Evolutionary conservation across 2,329 filamentous ascomycete species (phyloP).

Genomic region (Coniella vitis): DNA sequence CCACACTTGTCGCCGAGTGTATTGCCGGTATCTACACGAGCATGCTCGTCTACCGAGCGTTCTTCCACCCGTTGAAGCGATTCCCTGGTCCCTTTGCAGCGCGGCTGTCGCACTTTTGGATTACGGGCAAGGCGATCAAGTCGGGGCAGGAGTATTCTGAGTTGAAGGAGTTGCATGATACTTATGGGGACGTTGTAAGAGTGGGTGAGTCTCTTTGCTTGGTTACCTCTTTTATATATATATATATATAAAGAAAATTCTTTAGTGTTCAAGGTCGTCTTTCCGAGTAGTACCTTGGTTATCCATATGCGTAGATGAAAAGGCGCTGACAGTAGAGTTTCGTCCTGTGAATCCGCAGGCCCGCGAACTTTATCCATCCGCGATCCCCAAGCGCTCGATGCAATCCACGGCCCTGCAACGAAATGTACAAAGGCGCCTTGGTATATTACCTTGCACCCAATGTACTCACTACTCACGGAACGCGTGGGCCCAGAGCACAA

Average conservation of each 20-base stretch:
- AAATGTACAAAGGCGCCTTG: conserved; percentile 6
- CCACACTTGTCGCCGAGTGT: neutral
- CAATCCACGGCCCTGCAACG: neutral
- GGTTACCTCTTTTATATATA: neutral
- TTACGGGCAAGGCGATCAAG: neutral
- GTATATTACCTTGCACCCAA: neutral
- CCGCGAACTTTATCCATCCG: conserved; percentile 7
- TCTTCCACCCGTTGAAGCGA: conserved; percentile 7
- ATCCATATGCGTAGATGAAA: too few relatives aligned
- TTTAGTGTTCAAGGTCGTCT: too few relatives aligned
- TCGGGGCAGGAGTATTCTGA: conserved; percentile 2
- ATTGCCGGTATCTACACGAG: conserved; percentile 6
- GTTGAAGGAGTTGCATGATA: conserved; percentile 2
- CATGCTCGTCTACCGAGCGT: conserved; percentile 10
- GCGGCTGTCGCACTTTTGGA: conserved; percentile 6
- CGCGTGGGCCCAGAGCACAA: neutral
- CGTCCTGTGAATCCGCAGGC: neutral
- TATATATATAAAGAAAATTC: neutral
- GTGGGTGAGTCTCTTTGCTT: neutral
- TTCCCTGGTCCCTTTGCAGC: conserved; percentile 12
- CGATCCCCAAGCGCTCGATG: conserved; percentile 2
- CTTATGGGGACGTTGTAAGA: conserved; percentile 10
- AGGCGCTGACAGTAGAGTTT: too few relatives aligned
- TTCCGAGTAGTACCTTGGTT: too few relatives aligned
- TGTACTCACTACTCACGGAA: conserved; percentile 4